Percentiles rank a stretch among this genome's conserved stretches.
Conservation (phyloP, 805 yeast genomes). For the Cyberlindnera lachancei region DNA sequence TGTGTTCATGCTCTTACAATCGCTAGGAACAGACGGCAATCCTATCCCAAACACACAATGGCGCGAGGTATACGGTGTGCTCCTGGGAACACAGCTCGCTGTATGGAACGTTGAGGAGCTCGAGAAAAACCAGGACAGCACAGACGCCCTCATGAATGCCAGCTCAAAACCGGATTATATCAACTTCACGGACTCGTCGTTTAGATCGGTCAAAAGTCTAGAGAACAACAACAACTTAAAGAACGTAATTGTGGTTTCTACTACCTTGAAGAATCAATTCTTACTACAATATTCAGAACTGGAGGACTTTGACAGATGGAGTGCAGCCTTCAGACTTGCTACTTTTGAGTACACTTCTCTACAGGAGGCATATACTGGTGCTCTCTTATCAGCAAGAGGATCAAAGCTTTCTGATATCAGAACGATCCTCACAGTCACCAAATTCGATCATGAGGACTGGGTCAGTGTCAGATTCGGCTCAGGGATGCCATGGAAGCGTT, state of each 20-base stretch:
- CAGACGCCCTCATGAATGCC: slow-evolving; percentile 45
- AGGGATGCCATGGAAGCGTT: slow-evolving; percentile 97
- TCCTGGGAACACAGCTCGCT: slow-evolving; percentile 87
- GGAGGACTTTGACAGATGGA: slow-evolving; percentile 68
- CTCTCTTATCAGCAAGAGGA: slow-evolving; percentile 86
- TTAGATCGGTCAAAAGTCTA: slow-evolving; percentile 60
- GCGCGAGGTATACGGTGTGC: slow-evolving; percentile 88
- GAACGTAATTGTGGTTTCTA: slow-evolving; percentile 76
- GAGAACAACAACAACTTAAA: slow-evolving; percentile 61
- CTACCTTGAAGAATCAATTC: slow-evolving; percentile 85
- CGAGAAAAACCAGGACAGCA: slow-evolving; percentile 38
- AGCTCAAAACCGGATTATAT: slow-evolving; percentile 76
- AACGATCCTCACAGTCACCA: slow-evolving; percentile 76
- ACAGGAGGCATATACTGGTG: slow-evolving; percentile 97
- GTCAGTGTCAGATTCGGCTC: slow-evolving; percentile 89
- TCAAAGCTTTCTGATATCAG: slow-evolving; percentile 79
- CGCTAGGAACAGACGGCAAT: slow-evolving; percentile 75
- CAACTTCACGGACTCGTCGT: slow-evolving; percentile 84
- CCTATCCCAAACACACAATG: slow-evolving; percentile 73
- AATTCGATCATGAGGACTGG: slow-evolving; percentile 90
- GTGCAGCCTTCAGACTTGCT: slow-evolving; percentile 73
- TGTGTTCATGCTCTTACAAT: slow-evolving; percentile 64
- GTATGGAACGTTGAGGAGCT: slow-evolving; percentile 79
- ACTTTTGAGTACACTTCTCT: slow-evolving; percentile 73
- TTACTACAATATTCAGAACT: slow-evolving; percentile 68